Percentiles rank a stretch among this genome's conserved stretches.
Evolutionary conservation across 1,284 basidiomycete species (phyloP).

Genomic region (Puccinia coronata): DNA sequence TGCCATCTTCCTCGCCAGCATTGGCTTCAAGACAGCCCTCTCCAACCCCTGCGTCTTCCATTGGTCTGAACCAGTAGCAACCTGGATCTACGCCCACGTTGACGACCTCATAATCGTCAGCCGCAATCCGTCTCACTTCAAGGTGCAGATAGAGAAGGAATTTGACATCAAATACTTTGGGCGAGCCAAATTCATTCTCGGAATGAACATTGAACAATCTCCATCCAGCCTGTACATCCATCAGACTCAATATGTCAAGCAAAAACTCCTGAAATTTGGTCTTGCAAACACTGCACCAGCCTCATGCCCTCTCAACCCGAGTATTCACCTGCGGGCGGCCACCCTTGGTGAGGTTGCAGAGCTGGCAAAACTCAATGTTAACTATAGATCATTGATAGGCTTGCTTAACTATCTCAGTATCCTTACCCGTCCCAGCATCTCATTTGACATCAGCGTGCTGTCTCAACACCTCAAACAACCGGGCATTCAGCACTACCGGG

Average conservation of each 20-base stretch:
- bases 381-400: not conserved
- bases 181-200: not conserved
- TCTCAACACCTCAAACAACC: not conserved
- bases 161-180: conserved; percentile 3
- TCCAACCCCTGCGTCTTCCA: conserved; percentile 18
- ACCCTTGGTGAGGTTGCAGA: no score
- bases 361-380: no score
- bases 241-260: not conserved
- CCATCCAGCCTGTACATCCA: not conserved
- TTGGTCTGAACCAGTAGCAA: not conserved
- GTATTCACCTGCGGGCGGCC: not conserved
- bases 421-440: not conserved
- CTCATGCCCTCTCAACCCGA: not conserved
- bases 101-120: not conserved
- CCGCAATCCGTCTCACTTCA: not conserved
- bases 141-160: not conserved
- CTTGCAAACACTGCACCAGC: not conserved
- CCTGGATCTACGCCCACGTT: conserved; percentile 5
- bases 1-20: not conserved
- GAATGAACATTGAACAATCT: not conserved
- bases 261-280: not conserved
- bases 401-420: not conserved
- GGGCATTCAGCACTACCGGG: not conserved
- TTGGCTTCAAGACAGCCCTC: not conserved
- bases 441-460: not conserved